Evolutionary conservation across 73 alveolate species (phyloP), one percentile per base, ranked within the genome.

Genomic region (Paramecium sonneborni): DNA sequence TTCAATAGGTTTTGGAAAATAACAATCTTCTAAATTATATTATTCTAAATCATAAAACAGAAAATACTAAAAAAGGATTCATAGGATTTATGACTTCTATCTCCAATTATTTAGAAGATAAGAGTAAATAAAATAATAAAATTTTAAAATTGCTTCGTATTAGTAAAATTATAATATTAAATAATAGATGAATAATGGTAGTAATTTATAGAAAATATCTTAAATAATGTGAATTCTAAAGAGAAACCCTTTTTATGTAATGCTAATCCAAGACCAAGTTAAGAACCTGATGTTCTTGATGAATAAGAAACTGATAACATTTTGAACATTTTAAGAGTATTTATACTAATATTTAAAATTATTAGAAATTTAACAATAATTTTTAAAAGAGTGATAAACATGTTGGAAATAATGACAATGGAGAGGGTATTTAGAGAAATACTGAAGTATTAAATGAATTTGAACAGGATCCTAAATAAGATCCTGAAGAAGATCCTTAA

Each of bases 191-290:
- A 72, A 6, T 10, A 15, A 34, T 72, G 86, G 86, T 20, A 72
- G 4, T 6, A 2, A 34, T 72, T 35, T 41, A 35, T n/a, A 34
- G 58, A 72, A 35, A 14, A 32, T 12, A 72, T 72, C 38, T 24
- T 72, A 3, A 72, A 72, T n/a, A 41, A 0, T 8, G 44, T 72
- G 8, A 72, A 72, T 72, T 34, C 32, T 14, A 72, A 18, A 37
- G 86, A 72, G 24, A 72, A 72, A 37, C 86, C 86, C 0, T 72
- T 32, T 9, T 37, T 72, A n/a, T 72, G 86, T 72, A 72, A 72
- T 72, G 86, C 57, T 18, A 37, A 72, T 72, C 86, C 86, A 34
- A 30, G 84, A 30, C 84, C 84, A 30, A 32, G 48, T 30, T 62
- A 62, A 62, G 84, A 62, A 62, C 20, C 39, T 24, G 84, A 62